A percentile compares a stretch with the other conserved stretches of the same genome.
Evolutionary conservation across 2,329 filamentous ascomycete species (phyloP).

Genomic region (Fusarium incarnatum): DNA sequence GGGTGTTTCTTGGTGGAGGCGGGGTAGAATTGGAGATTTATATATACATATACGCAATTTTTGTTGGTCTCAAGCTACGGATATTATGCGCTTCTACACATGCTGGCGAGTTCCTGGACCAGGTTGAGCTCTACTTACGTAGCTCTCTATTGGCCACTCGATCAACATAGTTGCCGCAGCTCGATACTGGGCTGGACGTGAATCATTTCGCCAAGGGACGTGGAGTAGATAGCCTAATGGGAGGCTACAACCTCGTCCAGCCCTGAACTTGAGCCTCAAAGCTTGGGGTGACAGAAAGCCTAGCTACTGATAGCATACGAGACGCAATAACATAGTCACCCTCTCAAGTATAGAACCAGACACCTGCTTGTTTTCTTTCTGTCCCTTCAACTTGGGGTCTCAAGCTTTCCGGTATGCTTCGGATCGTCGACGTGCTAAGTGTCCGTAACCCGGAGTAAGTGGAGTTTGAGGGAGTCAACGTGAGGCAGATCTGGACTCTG

Average conservation of each 20-base stretch:
- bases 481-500: constrained; percentile 16
- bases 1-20: constrained; percentile 1
- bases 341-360: background rate
- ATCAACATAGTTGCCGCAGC: background rate
- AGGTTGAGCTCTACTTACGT: background rate
- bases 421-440: constrained; percentile 4
- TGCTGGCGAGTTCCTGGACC: background rate
- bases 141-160: constrained; percentile 4
- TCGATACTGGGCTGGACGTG: background rate
- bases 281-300: background rate
- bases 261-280: constrained; percentile 20
- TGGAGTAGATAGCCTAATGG: constrained; percentile 9
- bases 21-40: constrained; percentile 18
- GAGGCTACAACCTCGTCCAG: background rate
- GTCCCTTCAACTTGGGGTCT: background rate
- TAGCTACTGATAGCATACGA: background rate
- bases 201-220: constrained; percentile 5
- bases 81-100: background rate
- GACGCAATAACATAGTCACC: background rate
- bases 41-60: background rate
- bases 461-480: constrained; percentile 21
- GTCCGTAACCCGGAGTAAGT: constrained; percentile 31
- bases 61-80: background rate
- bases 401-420: background rate
- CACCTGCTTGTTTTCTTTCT: background rate